phyloP scores from a whole-genome alignment of 129 eudicot species.

The Helichrysum umbraculigerum region DNA sequence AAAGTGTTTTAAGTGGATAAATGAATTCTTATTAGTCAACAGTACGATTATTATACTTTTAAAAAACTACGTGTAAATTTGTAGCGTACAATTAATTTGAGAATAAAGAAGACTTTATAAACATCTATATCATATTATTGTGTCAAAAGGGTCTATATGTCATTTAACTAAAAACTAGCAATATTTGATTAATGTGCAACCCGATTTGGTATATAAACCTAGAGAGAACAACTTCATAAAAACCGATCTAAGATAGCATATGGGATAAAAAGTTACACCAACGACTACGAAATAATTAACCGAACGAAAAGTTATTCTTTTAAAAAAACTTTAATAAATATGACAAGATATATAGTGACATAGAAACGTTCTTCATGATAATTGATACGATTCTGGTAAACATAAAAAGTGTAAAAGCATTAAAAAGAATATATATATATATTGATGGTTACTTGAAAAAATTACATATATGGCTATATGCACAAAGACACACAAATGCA shows the following conservation, averaged over 20 bases:
- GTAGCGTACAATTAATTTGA: too few relatives aligned
- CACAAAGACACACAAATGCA: background rate
- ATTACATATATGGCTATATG: background rate
- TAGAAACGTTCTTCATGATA: background rate
- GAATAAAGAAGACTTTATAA: too few relatives aligned
- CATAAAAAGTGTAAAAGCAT: background rate
- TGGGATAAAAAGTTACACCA: background rate
- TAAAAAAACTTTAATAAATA: background rate
- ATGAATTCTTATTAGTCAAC: too few relatives aligned
- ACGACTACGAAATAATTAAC: background rate
- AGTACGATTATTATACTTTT: too few relatives aligned
- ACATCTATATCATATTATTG: background rate
- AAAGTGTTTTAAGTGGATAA: too few relatives aligned
- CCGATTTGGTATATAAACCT: background rate
- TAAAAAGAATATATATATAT: background rate
- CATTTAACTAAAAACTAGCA: background rate
- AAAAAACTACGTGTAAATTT: too few relatives aligned
- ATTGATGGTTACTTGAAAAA: background rate
- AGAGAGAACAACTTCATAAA: constrained; percentile 1
- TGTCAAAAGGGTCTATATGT: background rate
- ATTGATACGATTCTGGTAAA: background rate
- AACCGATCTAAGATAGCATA: background rate
- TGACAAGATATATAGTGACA: constrained; percentile 20
- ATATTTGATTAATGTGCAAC: background rate
- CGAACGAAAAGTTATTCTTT: background rate